Base-by-base conservation (phyloP, 2,329 filamentous ascomycete species). In the Monascus ruber region DNA sequence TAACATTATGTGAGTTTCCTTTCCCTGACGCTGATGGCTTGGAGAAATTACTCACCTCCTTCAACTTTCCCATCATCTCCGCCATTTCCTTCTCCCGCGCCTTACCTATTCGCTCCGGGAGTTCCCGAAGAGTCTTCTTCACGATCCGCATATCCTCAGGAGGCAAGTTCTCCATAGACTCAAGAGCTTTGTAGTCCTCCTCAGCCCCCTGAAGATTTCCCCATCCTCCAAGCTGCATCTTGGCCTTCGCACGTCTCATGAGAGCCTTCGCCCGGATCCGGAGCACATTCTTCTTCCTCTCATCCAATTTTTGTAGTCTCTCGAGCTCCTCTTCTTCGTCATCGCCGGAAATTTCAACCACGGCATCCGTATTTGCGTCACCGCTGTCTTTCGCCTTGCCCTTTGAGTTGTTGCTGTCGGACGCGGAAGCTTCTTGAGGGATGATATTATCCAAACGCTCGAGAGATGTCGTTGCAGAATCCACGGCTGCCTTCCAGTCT, bases 61-160 rank as follows among this genome's bases (percentile, higher is more conserved):
- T 95, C 52, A 98, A 65, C 67, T 96, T 95, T 11, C 83, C 85
- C 87, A 94, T 94, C 87, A 96, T 95, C 65, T 98, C 89, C 2
- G 76, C 81, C 75, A 91, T 85, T 64, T 98, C 91, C 50, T 74
- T 75, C 55, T 94, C 82, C 64, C 87, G 85, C 1, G 88, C 87
- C 11, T 74, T 75, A 47, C 89, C 84, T 36, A 86, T 74, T 45
- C 73, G 72, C 1, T 73, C 67, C 1, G 85, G 85, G 31, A 96
- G 63, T 24, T 69, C 66, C 9, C 70, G 62, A 42, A 93, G 68
- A 49, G 86, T 81, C 26, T 69, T 63, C 38, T 77, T 70, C 1
- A 93, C 82, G 10, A 81, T 74, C 51, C 73, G 78, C 55, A 67
- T 69, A 53, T 95, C 88, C 6, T 76, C 70, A 0, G 70, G 53